Percentiles rank a stretch among this genome's conserved stretches.
Evolutionary conservation across 306 rosid species (phyloP).

Genomic region (Canavalia ensiformis): DNA sequence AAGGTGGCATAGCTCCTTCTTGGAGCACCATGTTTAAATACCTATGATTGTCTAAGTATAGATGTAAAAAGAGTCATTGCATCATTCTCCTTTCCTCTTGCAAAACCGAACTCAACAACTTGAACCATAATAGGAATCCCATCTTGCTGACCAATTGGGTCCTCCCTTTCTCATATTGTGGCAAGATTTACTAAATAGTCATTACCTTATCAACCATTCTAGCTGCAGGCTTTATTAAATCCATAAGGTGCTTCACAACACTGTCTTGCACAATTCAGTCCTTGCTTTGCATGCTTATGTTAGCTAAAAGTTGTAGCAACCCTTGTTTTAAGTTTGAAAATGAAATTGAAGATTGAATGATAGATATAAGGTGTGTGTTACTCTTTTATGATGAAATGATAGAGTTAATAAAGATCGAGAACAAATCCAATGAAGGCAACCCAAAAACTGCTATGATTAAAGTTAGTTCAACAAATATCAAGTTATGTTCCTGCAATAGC

Average conservation of each 20-base stretch:
- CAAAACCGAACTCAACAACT: slow-evolving; percentile 85
- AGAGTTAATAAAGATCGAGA: too few relatives aligned
- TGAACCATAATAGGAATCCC: slow-evolving; percentile 84
- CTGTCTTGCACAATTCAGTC: slow-evolving; percentile 80
- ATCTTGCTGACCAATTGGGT: slow-evolving; percentile 60
- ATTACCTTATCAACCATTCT: slow-evolving; percentile 93
- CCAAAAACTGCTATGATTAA: too few relatives aligned
- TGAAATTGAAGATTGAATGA: too few relatives aligned
- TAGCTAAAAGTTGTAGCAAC: too few relatives aligned
- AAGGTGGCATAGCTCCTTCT: slow-evolving; percentile 89
- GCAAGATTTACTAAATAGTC: slow-evolving; percentile 89
- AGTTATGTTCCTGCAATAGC: too few relatives aligned
- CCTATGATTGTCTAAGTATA: slow-evolving; percentile 59
- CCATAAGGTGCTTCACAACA: slow-evolving; percentile 83
- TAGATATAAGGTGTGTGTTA: too few relatives aligned
- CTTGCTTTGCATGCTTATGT: slow-evolving; percentile 69
- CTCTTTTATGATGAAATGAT: too few relatives aligned
- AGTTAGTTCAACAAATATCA: too few relatives aligned
- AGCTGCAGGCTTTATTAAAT: slow-evolving; percentile 84
- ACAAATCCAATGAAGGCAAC: too few relatives aligned
- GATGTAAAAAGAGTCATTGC: slow-evolving; percentile 78
- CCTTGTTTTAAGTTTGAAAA: too few relatives aligned
- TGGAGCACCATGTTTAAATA: slow-evolving; percentile 69
- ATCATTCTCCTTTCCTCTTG: slow-evolving; percentile 88
- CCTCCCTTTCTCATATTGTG: slow-evolving; percentile 75